Conservation (phyloP, 352 stramenopile species). For the Phytophthora gonapodyides region DNA sequence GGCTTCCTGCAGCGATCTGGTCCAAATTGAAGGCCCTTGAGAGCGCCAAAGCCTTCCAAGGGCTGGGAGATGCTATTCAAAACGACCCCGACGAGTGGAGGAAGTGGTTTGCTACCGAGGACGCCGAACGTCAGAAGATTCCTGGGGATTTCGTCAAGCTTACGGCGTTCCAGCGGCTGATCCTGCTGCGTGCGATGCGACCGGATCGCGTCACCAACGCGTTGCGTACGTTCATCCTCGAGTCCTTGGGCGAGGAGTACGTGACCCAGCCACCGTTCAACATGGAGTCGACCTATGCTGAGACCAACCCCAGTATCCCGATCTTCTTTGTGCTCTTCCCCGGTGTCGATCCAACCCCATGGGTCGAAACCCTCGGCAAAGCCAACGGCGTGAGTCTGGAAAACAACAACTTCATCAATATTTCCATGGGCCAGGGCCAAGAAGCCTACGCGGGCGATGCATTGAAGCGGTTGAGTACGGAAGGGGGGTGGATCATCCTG, state of each 20-base stretch:
- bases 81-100: conserved; percentile 97
- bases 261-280: conserved; percentile 93
- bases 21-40: conserved; percentile 94
- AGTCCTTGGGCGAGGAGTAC: conserved; percentile 90
- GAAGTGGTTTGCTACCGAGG: conserved; percentile 96
- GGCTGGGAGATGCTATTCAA: conserved; percentile 95
- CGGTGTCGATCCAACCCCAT: conserved; percentile 94
- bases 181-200: conserved; percentile 91
- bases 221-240: conserved; percentile 90
- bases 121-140: conserved; percentile 94
- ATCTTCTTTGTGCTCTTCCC: conserved; percentile 97
- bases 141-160: conserved; percentile 93
- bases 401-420: conserved; percentile 97
- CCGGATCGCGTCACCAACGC: conserved; percentile 95
- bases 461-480: conserved; percentile 90
- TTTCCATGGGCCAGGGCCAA: conserved; percentile 93
- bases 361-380: conserved; percentile 92
- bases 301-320: conserved; percentile 92
- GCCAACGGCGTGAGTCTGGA: conserved; percentile 90
- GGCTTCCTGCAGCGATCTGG: conserved; percentile 91
- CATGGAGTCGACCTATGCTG: conserved; percentile 90
- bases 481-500: conserved; percentile 95
- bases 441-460: conserved; percentile 93
- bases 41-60: conserved; percentile 87
- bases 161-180: conserved; percentile 82